Conservation (phyloP, 768 basidiomycete species). For the Russula emetica region DNA sequence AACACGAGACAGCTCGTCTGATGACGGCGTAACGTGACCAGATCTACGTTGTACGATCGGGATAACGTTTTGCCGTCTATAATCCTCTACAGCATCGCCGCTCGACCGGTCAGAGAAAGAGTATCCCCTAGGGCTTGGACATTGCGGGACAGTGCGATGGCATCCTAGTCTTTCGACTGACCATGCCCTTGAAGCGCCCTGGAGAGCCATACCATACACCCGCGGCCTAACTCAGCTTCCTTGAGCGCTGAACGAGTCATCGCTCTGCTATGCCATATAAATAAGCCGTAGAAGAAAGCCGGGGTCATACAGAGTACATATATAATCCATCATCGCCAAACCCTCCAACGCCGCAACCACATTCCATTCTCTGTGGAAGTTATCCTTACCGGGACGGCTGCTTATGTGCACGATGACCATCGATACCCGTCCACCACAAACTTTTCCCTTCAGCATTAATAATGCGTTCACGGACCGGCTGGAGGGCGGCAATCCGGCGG, state of each 20-base stretch:
- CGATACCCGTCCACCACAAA: slow-evolving; percentile 1
- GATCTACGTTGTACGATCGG: too few species aligned
- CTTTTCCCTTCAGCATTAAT: slow-evolving; percentile 29
- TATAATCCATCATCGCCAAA: not conserved
- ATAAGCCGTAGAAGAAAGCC: too few species aligned
- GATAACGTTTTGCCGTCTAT: not conserved
- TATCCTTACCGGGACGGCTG: not conserved
- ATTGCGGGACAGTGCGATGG: too few species aligned
- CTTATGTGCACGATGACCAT: slow-evolving; percentile 1
- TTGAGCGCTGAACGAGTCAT: not conserved
- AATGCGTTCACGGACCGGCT: slow-evolving; percentile 35
- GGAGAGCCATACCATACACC: too few species aligned
- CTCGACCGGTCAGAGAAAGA: not conserved
- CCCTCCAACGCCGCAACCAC: not conserved
- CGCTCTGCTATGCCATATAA: not conserved
- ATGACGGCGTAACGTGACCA: too few species aligned
- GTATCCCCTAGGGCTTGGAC: not conserved
- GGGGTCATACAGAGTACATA: not conserved
- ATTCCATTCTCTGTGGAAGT: not conserved
- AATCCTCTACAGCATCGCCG: not conserved
- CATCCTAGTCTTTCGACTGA: too few species aligned
- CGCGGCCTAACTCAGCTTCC: not conserved
- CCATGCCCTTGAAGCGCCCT: too few species aligned
- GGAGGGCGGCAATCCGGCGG: slow-evolving; percentile 36
- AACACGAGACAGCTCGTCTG: too few species aligned